A percentile compares a stretch with the other conserved stretches of the same genome.
These are phyloP conservation scores for Lasiosphaeria ovina DNA, from an alignment of 495 filamentous ascomycete genomes.

Conservation along the genomic window DNA sequence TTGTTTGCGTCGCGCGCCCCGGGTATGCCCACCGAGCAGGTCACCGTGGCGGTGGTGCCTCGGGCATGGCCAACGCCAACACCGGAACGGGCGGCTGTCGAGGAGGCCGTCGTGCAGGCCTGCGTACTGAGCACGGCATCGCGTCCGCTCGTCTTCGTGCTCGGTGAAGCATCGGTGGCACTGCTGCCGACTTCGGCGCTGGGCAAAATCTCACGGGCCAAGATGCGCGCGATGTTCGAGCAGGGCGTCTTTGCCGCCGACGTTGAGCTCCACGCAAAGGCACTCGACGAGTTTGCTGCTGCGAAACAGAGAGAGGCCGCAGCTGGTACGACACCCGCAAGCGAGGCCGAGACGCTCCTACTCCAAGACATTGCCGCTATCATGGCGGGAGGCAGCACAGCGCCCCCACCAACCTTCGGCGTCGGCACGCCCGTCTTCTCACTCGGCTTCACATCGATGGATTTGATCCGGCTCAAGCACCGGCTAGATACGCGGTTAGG, in stretches of 20 bases:
- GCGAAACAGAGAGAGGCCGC: neutral
- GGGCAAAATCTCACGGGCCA: constrained; percentile 50
- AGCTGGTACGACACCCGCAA: neutral
- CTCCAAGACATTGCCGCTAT: constrained; percentile 21
- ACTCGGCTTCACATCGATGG: constrained; percentile 45
- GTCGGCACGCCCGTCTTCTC: constrained; percentile 40
- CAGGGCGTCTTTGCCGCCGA: constrained; percentile 30
- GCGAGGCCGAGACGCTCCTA: constrained; percentile 10
- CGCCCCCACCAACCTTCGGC: constrained; percentile 12
- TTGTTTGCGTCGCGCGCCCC: constrained; percentile 31
- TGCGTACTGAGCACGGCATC: constrained; percentile 3
- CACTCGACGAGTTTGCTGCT: neutral
- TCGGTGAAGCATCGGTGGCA: constrained; percentile 3
- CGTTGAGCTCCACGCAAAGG: constrained; percentile 13
- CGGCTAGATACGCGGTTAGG: constrained; percentile 20
- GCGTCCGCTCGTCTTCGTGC: constrained; percentile 9
- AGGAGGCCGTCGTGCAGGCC: constrained; percentile 4
- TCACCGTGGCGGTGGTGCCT: constrained; percentile 40
- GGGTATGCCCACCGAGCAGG: constrained; percentile 31
- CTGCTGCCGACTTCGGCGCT: constrained; percentile 41
- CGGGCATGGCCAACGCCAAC: neutral
- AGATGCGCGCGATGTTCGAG: constrained; percentile 37
- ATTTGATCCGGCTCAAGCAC: constrained; percentile 38
- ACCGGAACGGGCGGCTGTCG: constrained; percentile 16
- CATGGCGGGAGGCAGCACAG: neutral